Evolutionary conservation across 148 eudicot species (phyloP), one percentile per base, ranked within the genome.

Genomic region (Dianthus caryophyllus): DNA sequence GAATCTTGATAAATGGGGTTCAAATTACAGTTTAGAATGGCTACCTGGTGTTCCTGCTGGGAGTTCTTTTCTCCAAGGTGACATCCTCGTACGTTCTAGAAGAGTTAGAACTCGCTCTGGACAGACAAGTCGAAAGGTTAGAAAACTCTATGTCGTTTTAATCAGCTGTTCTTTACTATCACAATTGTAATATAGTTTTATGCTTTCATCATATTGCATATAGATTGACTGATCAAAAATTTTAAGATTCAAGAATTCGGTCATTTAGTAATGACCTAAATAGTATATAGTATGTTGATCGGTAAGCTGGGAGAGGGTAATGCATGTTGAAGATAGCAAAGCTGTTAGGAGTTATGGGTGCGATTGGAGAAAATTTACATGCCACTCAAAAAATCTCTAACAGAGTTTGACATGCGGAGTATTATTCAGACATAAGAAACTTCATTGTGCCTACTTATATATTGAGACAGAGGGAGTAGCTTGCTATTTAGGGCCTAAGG

Each of bases 1-100:
- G 91, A 88, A 88, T 73, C 67, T 88, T 67, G 91, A 84, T 36
- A 76, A 71, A 70, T 89, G 91, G 96, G 96, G 91, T 1, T 72
- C 91, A 65, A 59, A 71, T 79, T 84, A 76, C 75, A 73, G 82
- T 52, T 65, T 89, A 67, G 78, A 86, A 50, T 89, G 91, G 96
- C 68, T 72, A 64, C 61, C 31, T 30, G 84, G 84, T 60, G 63
- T 71, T 64, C 72, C 11, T 71, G 88, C 83, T 11, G 76, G 79
- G 64, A 81, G 84, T 63, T 74, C 86, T 10, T 86, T 82, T 66
- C 81, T 83, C 72, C 80, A 82, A 54, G 96, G 96, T 62, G 89
- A 83, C 75, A 89, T 89, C 63, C 25, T 58, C 43, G 75, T 84
- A 67, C 89, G 91, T 53, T 84, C 88, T 12, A 74, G 81, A 66